These are phyloP conservation scores for Colletotrichum sojae DNA, from an alignment of 2,329 filamentous ascomycete species.

Conservation along the genomic window DNA sequence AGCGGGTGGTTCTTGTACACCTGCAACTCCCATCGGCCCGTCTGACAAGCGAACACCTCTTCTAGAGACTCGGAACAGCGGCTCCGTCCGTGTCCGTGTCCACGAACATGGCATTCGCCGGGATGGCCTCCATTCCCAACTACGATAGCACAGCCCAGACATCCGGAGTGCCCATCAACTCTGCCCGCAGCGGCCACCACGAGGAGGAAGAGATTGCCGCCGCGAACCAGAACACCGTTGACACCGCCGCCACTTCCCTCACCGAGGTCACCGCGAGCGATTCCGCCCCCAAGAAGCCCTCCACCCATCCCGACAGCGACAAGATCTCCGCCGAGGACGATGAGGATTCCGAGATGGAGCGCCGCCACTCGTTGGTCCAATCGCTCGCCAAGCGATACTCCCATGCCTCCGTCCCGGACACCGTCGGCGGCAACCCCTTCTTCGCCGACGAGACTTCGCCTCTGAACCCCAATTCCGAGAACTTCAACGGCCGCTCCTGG, in stretches of 20 bases:
- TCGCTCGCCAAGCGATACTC: slow-evolving; percentile 68
- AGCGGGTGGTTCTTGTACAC: slow-evolving; percentile 24
- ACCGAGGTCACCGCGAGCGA: slow-evolving; percentile 52
- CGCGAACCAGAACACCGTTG: slow-evolving; percentile 47
- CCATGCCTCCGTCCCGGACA: slow-evolving; percentile 56
- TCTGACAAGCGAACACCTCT: slow-evolving; percentile 16
- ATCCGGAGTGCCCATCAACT: slow-evolving; percentile 53
- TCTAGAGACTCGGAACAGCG: background rate
- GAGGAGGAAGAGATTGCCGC: slow-evolving; percentile 47
- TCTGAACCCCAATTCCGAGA: slow-evolving; percentile 66
- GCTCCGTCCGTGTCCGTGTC: slow-evolving; percentile 2
- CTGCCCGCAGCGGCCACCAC: slow-evolving; percentile 46
- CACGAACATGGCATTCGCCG: slow-evolving; percentile 57
- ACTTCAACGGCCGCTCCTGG: slow-evolving; percentile 72
- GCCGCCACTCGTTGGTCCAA: slow-evolving; percentile 67
- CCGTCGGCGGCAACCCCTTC: slow-evolving; percentile 64
- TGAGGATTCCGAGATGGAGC: slow-evolving; percentile 61
- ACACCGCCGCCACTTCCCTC: slow-evolving; percentile 54
- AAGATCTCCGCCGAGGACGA: slow-evolving; percentile 53
- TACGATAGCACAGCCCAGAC: slow-evolving; percentile 64
- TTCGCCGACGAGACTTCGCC: slow-evolving; percentile 64
- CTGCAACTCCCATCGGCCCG: slow-evolving; percentile 4
- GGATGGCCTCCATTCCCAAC: slow-evolving; percentile 56
- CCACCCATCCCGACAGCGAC: slow-evolving; percentile 38
- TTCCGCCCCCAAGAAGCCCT: slow-evolving; percentile 41